A percentile compares a stretch with the other conserved stretches of the same genome.
These are phyloP conservation scores for Beta lomatogona DNA, from an alignment of 179 eudicot genomes.

Conservation along the genomic window DNA sequence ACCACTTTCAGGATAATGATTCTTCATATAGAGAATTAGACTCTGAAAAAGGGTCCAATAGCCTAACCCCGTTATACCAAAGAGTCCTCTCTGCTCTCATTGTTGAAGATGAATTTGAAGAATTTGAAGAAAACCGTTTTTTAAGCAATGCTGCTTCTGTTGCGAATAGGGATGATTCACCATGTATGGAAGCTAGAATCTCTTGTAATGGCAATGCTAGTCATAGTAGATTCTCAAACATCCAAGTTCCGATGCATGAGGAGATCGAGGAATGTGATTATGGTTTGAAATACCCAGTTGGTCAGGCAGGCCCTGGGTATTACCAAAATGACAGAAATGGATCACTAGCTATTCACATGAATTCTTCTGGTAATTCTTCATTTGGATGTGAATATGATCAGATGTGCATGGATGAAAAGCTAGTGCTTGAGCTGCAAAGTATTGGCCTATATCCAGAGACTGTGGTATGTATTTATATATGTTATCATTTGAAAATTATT, in stretches of 20 bases:
- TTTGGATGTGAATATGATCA: conserved; percentile 61
- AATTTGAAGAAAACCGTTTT: conserved; percentile 52
- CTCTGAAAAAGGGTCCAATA: conserved; percentile 39
- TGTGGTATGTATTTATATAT: conserved; percentile 60
- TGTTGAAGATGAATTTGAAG: conserved; percentile 78
- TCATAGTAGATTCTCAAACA: conserved; percentile 44
- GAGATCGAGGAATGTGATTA: conserved; percentile 47
- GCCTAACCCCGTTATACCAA: conserved; percentile 61
- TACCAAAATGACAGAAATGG: conserved; percentile 44
- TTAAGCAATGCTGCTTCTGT: conserved; percentile 34
- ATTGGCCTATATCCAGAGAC: conserved; percentile 70
- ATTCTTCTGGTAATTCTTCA: conserved; percentile 49
- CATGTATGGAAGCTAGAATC: conserved; percentile 34
- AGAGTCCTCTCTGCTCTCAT: conserved; percentile 91
- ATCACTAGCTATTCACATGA: conserved; percentile 36
- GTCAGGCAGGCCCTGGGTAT: conserved; percentile 43
- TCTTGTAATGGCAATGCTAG: conserved; percentile 59
- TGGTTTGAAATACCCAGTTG: conserved; percentile 44
- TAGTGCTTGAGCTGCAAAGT: conserved; percentile 81
- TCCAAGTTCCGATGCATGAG: conserved; percentile 41
- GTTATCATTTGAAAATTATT: background rate
- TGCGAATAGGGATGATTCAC: conserved; percentile 34
- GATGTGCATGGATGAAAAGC: conserved; percentile 64
- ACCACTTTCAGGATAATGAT: conserved; percentile 49
- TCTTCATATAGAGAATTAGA: conserved; percentile 43